Conservation (phyloP, 129 eudicot genomes). For the Artemisia tridentata region DNA sequence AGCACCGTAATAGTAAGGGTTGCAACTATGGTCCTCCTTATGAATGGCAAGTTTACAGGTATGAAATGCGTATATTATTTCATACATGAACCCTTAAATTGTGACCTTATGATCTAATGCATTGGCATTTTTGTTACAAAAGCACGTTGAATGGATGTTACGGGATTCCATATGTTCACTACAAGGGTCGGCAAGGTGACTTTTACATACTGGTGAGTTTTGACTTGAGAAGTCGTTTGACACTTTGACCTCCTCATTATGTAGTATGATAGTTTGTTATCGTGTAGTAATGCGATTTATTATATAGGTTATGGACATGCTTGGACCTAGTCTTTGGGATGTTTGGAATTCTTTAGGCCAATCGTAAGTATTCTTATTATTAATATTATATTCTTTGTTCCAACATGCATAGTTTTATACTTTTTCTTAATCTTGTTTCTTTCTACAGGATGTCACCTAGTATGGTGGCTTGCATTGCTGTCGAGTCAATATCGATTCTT, state of each 20-base stretch:
- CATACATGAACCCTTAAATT: background rate
- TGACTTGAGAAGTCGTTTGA: constrained; percentile 8
- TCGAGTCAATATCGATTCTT: constrained; percentile 95
- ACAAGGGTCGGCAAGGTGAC: constrained; percentile 97
- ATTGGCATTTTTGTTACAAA: constrained; percentile 13
- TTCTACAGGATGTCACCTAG: constrained; percentile 83
- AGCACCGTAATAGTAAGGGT: constrained; percentile 98
- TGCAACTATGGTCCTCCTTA: constrained; percentile 98
- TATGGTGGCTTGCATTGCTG: constrained; percentile 99
- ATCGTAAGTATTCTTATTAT: constrained; percentile 60
- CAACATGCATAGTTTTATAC: constrained; percentile 5
- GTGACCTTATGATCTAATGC: constrained; percentile 22
- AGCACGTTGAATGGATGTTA: constrained; percentile 93
- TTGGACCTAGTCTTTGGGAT: constrained; percentile 99
- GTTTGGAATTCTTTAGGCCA: constrained; percentile 99
- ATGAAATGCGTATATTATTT: constrained; percentile 19
- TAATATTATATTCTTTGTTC: background rate
- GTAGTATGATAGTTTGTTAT: background rate
- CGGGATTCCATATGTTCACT: constrained; percentile 91
- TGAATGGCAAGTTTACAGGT: constrained; percentile 99
- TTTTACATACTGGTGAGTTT: constrained; percentile 90
- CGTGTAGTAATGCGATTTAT: constrained; percentile 4
- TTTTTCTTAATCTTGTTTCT: constrained; percentile 3
- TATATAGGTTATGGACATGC: constrained; percentile 96
- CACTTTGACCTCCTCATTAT: constrained; percentile 1